These are phyloP conservation scores for Sclerotiophoma versabilis DNA, from an alignment of 2,329 filamentous ascomycete species.

Conservation along the genomic window DNA sequence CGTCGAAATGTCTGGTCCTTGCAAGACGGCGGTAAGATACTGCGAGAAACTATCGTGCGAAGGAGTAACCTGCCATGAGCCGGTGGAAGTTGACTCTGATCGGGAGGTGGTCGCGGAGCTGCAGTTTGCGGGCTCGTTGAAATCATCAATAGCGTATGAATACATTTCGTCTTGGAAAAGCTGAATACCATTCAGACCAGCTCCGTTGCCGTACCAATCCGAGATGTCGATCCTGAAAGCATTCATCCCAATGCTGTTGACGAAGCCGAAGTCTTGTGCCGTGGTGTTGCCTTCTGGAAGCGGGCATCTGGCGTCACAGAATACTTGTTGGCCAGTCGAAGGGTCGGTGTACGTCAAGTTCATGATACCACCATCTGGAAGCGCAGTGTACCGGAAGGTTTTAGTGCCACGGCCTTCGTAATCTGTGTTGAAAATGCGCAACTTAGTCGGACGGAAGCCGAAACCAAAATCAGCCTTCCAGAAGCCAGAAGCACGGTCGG, in stretches of 20 bases:
- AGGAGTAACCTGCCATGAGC: constrained; percentile 75
- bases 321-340: constrained; percentile 65
- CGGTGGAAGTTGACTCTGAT: constrained; percentile 68
- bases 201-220: constrained; percentile 85
- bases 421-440: constrained; percentile 88
- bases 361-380: constrained; percentile 91
- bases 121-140: constrained; percentile 87
- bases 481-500: constrained; percentile 76
- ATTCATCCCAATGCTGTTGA: constrained; percentile 91
- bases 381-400: constrained; percentile 83
- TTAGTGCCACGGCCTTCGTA: constrained; percentile 84
- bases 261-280: constrained; percentile 91
- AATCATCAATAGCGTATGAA: constrained; percentile 81
- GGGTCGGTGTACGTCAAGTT: constrained; percentile 92
- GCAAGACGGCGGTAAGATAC: constrained; percentile 76
- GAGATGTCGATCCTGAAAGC: constrained; percentile 84
- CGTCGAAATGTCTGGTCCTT: constrained; percentile 61
- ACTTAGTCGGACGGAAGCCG: constrained; percentile 83
- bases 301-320: constrained; percentile 85
- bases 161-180: constrained; percentile 86
- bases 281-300: constrained; percentile 71
- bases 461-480: constrained; percentile 87
- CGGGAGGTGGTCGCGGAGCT: constrained; percentile 66
- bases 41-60: constrained; percentile 74
- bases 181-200: constrained; percentile 84